Conservation (phyloP, 116 monocot species). For the Dioscorea cayenensis region DNA sequence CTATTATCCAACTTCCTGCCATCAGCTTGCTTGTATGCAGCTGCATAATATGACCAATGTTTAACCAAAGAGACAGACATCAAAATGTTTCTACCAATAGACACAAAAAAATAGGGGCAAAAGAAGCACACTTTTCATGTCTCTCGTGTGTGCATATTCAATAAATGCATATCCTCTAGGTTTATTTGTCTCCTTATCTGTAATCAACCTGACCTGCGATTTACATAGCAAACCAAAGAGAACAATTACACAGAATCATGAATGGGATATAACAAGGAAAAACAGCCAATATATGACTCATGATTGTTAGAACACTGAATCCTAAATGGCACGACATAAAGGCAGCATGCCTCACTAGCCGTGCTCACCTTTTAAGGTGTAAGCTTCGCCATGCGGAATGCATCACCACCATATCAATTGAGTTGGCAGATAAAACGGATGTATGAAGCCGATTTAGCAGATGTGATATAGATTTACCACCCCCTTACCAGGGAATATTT, state of each 20-base stretch:
- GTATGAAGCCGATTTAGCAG: conserved; percentile 48
- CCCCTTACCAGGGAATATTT: conserved; percentile 96
- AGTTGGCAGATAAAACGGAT: conserved; percentile 58
- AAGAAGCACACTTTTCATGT: conserved; percentile 80
- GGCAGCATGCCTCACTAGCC: conserved; percentile 90
- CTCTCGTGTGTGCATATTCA: conserved; percentile 88
- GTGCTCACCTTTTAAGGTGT: conserved; percentile 98
- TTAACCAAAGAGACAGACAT: not conserved
- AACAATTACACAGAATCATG: not conserved
- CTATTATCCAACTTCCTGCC: conserved; percentile 86
- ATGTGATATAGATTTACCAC: conserved; percentile 32
- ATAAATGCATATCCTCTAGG: conserved; percentile 98
- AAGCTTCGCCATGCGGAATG: conserved; percentile 66
- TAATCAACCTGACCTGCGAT: conserved; percentile 71
- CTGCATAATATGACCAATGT: conserved; percentile 33
- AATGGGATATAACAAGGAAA: not conserved
- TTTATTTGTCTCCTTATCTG: conserved; percentile 70
- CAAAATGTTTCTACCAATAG: not conserved
- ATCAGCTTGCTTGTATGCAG: conserved; percentile 99
- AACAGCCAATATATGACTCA: not conserved
- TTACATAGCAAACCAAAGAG: conserved; percentile 9
- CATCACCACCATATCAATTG: conserved; percentile 70
- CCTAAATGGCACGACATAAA: conserved; percentile 94
- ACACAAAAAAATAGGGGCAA: not conserved
- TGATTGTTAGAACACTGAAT: conserved; percentile 21